Evolutionary conservation across 257 asterid species (phyloP).

Genomic region (Solanum ossicruentum): DNA sequence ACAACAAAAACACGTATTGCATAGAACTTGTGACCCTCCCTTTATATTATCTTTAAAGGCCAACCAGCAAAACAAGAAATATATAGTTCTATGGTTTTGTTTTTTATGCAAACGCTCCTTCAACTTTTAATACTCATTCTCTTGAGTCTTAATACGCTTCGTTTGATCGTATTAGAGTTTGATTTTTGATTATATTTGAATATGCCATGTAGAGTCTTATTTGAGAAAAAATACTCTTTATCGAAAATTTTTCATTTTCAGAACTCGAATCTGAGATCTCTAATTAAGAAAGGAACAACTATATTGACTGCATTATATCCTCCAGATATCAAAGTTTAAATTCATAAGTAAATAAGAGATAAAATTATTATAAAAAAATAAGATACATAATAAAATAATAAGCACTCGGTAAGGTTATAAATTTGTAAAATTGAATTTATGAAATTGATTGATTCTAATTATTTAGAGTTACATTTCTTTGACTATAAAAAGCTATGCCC

Average conservation of each 20-base stretch:
- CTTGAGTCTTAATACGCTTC: no score
- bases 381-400: no score
- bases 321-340: no score
- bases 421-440: neutral
- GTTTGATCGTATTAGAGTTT: no score
- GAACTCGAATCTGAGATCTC: no score
- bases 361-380: no score
- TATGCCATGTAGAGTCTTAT: accelerated
- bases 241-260: accelerated
- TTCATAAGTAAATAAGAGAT: no score
- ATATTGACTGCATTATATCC: no score
- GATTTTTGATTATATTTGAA: no score
- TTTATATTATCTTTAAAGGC: neutral
- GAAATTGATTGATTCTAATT: neutral
- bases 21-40: neutral
- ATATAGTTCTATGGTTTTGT: neutral
- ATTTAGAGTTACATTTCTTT: neutral
- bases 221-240: no score
- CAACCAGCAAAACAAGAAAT: neutral
- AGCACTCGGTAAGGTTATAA: neutral
- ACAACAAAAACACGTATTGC: neutral
- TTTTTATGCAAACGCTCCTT: neutral
- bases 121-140: neutral
- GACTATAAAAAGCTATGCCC: neutral
- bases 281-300: no score